Evolutionary conservation across 2,329 filamentous ascomycete genomes (phyloP), one percentile per base, ranked within the genome.

Genomic region (Colletotrichum lini): DNA sequence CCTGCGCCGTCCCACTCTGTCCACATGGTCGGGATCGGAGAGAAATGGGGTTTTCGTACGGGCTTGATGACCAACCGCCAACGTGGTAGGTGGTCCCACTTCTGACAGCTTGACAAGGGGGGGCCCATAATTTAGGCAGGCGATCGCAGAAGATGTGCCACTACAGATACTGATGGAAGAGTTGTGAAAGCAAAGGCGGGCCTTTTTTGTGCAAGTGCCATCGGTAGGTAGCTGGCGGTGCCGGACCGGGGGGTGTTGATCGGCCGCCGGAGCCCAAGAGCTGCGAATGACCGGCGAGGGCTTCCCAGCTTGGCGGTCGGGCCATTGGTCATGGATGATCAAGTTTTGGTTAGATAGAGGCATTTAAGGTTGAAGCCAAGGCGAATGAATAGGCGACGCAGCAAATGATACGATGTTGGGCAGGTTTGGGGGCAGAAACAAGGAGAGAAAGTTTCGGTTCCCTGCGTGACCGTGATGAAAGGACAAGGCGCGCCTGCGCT

Each of bases 1-100:
- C 65, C 52, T 23, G 58, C 52, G 52, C 64, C 65, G 58, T 63
- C 52, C 68, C 68, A 71, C 57, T 63, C 68, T 71, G 52, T 58
- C 68, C 68, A 67, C 68, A 59, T 71, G 16, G 68, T 71, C 68
- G 68, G 68, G 64, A 71, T 63, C 64, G 68, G 64, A 71, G 35
- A 71, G 50, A 53, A 57, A 42, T 62, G 45, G 57, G 26, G 26
- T 26, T 26, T 26, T 26, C 26, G 57, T 47, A 57, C 58, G 21
- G 61, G 35, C 30, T 44, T 52, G 56, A 67, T 63, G 57, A 67
- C 68, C 68, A 67, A 67, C 44, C n/a, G 52, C 23, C 64, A 67
- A 71, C 68, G 57, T 67, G 68, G 57, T 68, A 23, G 64, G 64
- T 68, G 65, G 58, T 63, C 52, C 68, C 30, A 30, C 30, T 2